phyloP scores from a whole-genome alignment of 768 basidiomycete genomes.

The Dioszegia crocea region DNA sequence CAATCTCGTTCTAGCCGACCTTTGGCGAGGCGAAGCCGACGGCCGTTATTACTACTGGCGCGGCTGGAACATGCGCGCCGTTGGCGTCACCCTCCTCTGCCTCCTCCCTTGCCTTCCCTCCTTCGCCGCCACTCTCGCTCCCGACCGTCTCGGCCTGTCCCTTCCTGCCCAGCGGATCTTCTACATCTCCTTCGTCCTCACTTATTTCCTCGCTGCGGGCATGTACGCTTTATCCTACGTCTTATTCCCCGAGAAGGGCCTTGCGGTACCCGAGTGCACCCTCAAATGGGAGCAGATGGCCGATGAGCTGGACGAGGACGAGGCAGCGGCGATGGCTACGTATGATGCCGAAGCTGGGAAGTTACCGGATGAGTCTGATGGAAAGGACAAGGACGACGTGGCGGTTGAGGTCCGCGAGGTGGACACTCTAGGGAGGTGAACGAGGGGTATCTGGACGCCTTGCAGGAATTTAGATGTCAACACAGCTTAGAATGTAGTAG shows the following conservation, averaged over 20 bases:
- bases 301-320: conserved; percentile 16
- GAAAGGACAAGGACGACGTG: neutral
- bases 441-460: neutral
- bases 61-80: conserved; percentile 17
- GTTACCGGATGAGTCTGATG: conserved; percentile 2
- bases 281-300: conserved; percentile 15
- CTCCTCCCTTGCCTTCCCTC: conserved; percentile 21
- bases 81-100: conserved; percentile 11
- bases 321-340: conserved; percentile 4
- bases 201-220: conserved; percentile 10
- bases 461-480: too few relatives aligned
- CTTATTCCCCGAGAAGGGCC: conserved; percentile 19
- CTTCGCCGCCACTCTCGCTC: conserved; percentile 15
- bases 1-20: conserved; percentile 62
- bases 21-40: conserved; percentile 54
- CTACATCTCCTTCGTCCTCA: conserved; percentile 23
- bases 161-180: conserved; percentile 12
- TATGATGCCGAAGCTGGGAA: conserved; percentile 1
- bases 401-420: neutral
- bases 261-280: neutral
- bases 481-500: too few relatives aligned
- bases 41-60: conserved; percentile 17
- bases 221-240: conserved; percentile 15
- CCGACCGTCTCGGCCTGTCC: conserved; percentile 7
- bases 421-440: neutral